Conservation (phyloP, 768 basidiomycete genomes). For the Leucocoprinus birnbaumii region DNA sequence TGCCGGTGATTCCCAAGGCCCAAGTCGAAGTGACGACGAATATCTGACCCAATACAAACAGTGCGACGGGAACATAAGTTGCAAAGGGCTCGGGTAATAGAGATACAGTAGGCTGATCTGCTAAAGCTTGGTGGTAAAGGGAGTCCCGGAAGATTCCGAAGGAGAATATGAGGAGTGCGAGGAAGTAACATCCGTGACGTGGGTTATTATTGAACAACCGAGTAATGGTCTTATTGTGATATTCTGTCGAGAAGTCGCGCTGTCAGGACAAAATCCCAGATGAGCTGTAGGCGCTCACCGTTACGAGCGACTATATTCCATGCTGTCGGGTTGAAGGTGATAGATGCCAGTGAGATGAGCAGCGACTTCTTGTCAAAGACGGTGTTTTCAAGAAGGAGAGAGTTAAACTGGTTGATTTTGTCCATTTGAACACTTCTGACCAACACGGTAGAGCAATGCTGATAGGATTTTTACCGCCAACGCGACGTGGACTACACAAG, state of each 20-base stretch:
- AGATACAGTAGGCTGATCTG: slow-evolving; percentile 67
- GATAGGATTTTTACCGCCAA: not conserved
- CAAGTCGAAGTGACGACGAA: slow-evolving; percentile 88
- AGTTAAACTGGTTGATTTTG: slow-evolving; percentile 2
- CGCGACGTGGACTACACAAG: not conserved
- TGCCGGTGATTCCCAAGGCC: slow-evolving; percentile 90
- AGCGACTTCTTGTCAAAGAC: slow-evolving; percentile 68
- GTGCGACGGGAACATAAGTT: slow-evolving; percentile 51
- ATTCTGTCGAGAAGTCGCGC: slow-evolving; percentile 32
- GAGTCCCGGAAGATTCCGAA: slow-evolving; percentile 85
- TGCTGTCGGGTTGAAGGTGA: slow-evolving; percentile 88
- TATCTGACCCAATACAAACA: slow-evolving; percentile 75
- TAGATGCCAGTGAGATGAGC: slow-evolving; percentile 60
- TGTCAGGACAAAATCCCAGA: not conserved
- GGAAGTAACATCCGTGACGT: slow-evolving; percentile 79
- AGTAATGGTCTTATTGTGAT: slow-evolving; percentile 85
- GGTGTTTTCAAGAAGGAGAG: slow-evolving; percentile 26
- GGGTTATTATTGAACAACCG: slow-evolving; percentile 76
- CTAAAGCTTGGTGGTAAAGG: slow-evolving; percentile 72
- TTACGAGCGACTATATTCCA: slow-evolving; percentile 97
- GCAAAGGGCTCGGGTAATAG: slow-evolving; percentile 66
- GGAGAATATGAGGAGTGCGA: slow-evolving; percentile 81
- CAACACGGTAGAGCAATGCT: not conserved
- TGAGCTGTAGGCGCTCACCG: slow-evolving; percentile 46
- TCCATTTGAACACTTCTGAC: not conserved